Evolutionary conservation across 805 yeast genomes (phyloP).

Genomic region (Lipomyces sp.): DNA sequence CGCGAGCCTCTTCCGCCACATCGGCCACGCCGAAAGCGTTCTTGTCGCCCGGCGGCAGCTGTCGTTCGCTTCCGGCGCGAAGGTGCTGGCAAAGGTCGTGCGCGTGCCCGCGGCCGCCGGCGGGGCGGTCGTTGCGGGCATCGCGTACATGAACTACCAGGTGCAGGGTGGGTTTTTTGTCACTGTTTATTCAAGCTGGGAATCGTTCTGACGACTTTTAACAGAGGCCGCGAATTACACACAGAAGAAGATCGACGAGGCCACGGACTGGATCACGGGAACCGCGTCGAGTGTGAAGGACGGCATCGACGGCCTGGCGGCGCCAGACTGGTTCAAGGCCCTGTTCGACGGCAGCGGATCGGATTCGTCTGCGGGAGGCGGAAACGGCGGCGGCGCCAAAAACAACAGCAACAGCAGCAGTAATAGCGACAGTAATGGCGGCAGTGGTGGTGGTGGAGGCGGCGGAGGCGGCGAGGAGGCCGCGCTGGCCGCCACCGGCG

Average conservation of each 20-base stretch:
- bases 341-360: conserved; percentile 11
- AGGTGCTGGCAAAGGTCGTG: conserved; percentile 32
- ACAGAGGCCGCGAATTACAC: conserved; percentile 70
- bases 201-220: background rate
- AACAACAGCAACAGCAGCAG: background rate
- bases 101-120: conserved; percentile 80
- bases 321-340: conserved; percentile 29
- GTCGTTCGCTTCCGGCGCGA: conserved; percentile 25
- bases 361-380: conserved; percentile 17
- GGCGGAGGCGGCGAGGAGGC: conserved; percentile 41
- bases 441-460: conserved; percentile 38
- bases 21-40: no score
- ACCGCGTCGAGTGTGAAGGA: conserved; percentile 50
- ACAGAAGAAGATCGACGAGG: conserved; percentile 57
- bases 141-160: conserved; percentile 87
- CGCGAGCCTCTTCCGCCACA: no score
- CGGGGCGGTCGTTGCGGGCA: conserved; percentile 90
- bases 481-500: conserved; percentile 52
- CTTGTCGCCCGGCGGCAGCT: conserved; percentile 8
- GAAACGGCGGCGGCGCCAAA: conserved; percentile 16
- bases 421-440: conserved; percentile 26
- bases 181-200: background rate
- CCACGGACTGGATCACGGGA: conserved; percentile 49
- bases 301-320: conserved; percentile 42
- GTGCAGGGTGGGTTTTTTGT: conserved; percentile 48